Base-by-base conservation (phyloP, 108 stramenopile genomes). In the Cyclotella sp. region DNA sequence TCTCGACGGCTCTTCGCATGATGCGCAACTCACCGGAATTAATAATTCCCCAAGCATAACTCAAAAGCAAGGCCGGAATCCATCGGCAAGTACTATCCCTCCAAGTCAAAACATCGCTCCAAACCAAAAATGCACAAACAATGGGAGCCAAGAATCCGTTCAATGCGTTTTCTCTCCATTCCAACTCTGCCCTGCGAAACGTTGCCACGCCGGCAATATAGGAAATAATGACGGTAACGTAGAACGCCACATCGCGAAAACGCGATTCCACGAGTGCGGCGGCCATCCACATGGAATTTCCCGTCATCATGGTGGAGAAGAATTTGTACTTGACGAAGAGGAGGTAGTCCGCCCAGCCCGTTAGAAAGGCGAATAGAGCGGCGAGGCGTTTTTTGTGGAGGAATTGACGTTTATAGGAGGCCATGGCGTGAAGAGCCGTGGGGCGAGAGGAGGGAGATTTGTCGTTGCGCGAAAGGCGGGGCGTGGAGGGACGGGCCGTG, bases 301-400 rank as follows among this genome's bases (percentile, higher is more conserved):
- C 90, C 15, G 90, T 87, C 90, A 90, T 90, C 90, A 90, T 90
- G 63, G 86, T 88, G 26, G 73, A 66, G 71, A 90, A 90, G 66
- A 79, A 85, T 24, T 67, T 42, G 75, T 79, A 86, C 57, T 82
- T 81, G 41, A 41, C 54, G 75, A 85, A 46, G 43, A 88, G 26
- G 21, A 76, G 63, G 28, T 83, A 71, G 68, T 90, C 86, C 12
- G 82, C 87, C 84, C 78, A 83, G 24, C 87, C 90, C 9, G 90
- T 90, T 58, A 90, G 59, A 55, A 90, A 90, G 24, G 87, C 85
- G 86, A 90, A 82, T 9, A 72, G 61, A 0, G 71, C 57, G 14
- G 85, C 86, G 24, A 83, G 55, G 18, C 87, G 81, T 57, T 84
- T 87, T 54, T 83, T 84, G 58, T 47, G 45, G 47, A 42, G 69